phyloP scores from a whole-genome alignment of 257 asterid species.

The Forsythia suspensa region DNA sequence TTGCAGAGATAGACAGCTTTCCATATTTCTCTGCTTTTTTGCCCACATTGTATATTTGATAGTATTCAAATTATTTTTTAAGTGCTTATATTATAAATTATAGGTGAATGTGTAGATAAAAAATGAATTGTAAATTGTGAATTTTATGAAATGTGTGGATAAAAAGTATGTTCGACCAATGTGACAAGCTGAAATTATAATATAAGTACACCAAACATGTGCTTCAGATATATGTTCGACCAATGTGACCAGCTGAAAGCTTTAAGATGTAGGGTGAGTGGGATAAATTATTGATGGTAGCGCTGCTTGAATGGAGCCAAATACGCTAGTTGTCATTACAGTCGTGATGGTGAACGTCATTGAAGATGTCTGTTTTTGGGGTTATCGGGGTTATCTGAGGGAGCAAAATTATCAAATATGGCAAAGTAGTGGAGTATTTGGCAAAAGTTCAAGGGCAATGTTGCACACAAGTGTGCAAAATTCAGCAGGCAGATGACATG shows the following conservation, averaged over 20 bases:
- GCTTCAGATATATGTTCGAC: too few relatives aligned
- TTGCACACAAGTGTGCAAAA: conserved; percentile 5
- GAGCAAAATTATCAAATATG: conserved; percentile 3
- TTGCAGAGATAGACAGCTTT: conserved; percentile 1
- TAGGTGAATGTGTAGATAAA: too few relatives aligned
- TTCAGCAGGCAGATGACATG: conserved; percentile 10
- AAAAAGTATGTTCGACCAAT: too few relatives aligned
- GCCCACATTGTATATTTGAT: too few relatives aligned
- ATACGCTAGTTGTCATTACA: conserved; percentile 16
- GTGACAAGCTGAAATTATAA: too few relatives aligned
- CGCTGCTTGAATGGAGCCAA: conserved; percentile 17
- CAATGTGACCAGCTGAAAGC: too few relatives aligned
- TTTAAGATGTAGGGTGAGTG: conserved; percentile 23
- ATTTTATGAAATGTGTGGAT: too few relatives aligned
- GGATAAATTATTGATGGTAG: conserved; percentile 22
- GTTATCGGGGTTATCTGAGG: not conserved
- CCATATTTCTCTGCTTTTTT: conserved; percentile 1
- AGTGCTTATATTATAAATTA: too few relatives aligned
- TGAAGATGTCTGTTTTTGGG: not conserved
- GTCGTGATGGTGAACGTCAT: not conserved
- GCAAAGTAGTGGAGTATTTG: conserved; percentile 10
- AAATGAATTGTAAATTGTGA: too few relatives aligned
- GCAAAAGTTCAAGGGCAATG: conserved; percentile 1
- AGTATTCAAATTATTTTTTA: too few relatives aligned
- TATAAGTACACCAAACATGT: too few relatives aligned